These are phyloP conservation scores for Epithele typhae DNA, from an alignment of 768 basidiomycete genomes.

Conservation along the genomic window DNA sequence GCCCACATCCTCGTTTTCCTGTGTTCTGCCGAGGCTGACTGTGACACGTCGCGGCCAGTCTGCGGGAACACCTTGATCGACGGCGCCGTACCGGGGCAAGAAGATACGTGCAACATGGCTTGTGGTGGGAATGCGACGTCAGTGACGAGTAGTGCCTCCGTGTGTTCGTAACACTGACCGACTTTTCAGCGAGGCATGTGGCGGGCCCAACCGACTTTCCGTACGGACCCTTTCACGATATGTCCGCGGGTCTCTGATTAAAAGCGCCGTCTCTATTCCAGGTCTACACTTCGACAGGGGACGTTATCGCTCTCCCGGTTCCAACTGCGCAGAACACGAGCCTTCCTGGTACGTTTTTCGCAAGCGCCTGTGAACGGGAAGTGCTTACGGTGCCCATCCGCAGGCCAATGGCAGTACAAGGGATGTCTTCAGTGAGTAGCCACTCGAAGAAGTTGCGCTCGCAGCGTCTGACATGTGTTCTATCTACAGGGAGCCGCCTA, in stretches of 20 bases:
- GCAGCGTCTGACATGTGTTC: not conserved
- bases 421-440: conserved; percentile 67
- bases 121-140: conserved; percentile 69
- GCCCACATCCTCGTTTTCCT: not conserved
- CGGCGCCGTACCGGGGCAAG: conserved; percentile 49
- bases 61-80: conserved; percentile 66
- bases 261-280: conserved; percentile 1
- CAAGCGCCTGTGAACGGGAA: not conserved
- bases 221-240: conserved; percentile 19
- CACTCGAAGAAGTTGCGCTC: too few species aligned
- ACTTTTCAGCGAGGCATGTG: conserved; percentile 55
- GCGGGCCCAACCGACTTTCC: conserved; percentile 68
- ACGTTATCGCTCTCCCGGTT: conserved; percentile 52
- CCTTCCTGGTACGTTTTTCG: conserved; percentile 37
- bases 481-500: conserved; percentile 41
- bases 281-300: conserved; percentile 51
- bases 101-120: conserved; percentile 62
- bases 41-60: conserved; percentile 36
- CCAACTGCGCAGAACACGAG: conserved; percentile 50
- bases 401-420: conserved; percentile 56
- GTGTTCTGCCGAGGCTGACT: not conserved
- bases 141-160: conserved; percentile 20
- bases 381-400: not conserved
- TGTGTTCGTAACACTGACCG: conserved; percentile 5
- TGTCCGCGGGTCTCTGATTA: conserved; percentile 1